These are phyloP conservation scores for Neurospora sp. DNA, from an alignment of 495 filamentous ascomycete genomes.

Conservation along the genomic window DNA sequence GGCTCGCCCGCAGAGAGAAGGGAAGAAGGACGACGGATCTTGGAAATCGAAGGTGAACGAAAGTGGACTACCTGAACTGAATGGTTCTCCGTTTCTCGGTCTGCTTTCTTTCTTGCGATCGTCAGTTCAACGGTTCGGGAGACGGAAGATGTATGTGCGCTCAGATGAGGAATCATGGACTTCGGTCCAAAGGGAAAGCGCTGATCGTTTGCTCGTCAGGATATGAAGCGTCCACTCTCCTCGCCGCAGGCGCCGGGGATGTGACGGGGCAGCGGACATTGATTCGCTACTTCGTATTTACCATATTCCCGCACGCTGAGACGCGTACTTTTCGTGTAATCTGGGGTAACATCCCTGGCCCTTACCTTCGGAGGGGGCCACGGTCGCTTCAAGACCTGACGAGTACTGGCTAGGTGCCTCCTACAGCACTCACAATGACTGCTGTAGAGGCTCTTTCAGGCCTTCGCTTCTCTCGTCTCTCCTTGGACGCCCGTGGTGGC, in stretches of 20 bases:
- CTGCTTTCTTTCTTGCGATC: no score
- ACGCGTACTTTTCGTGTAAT: background rate
- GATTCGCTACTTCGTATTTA: background rate
- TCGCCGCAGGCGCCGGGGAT: no score
- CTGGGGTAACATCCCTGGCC: background rate
- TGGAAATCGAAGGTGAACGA: no score
- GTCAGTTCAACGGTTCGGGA: no score
- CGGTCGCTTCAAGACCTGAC: no score
- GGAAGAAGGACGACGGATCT: background rate
- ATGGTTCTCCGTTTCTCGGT: no score
- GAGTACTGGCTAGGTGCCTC: background rate
- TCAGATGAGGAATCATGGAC: background rate
- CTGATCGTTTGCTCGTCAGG: background rate
- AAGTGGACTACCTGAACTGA: no score
- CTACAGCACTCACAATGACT: background rate
- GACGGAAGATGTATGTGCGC: background rate
- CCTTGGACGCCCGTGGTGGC: background rate
- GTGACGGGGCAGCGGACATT: background rate
- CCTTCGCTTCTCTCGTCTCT: background rate
- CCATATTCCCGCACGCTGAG: background rate
- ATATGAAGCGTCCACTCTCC: background rate
- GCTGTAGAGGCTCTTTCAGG: background rate
- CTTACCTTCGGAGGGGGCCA: no score
- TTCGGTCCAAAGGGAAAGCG: background rate
- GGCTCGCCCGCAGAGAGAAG: background rate